These are phyloP conservation scores for Saccharomycopsis javanensis DNA, from an alignment of 805 yeast species.

Conservation along the genomic window DNA sequence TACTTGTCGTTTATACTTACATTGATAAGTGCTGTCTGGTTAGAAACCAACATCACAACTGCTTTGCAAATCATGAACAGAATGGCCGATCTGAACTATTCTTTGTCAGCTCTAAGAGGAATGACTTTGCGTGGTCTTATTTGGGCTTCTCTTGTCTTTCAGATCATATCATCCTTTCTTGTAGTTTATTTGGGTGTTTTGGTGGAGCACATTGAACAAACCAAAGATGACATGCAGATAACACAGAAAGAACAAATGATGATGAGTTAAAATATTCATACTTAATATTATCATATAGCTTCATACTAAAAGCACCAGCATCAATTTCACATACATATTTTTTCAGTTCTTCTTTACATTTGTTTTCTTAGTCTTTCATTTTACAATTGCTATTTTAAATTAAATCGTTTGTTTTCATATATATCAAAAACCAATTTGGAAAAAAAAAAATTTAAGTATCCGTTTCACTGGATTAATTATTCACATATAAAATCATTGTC, in stretches of 20 bases:
- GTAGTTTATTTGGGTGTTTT: slow-evolving; percentile 13
- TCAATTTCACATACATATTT: background rate
- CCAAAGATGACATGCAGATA: slow-evolving; percentile 8
- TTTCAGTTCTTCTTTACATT: background rate
- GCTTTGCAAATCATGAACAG: slow-evolving; percentile 16
- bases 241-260: slow-evolving; percentile 3
- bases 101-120: slow-evolving; percentile 11
- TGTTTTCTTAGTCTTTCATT: too few relatives aligned
- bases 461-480: too few relatives aligned
- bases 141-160: slow-evolving; percentile 17
- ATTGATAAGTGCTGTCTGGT: slow-evolving; percentile 16
- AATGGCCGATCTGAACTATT: slow-evolving; percentile 16
- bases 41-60: slow-evolving; percentile 18
- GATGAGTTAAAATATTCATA: background rate
- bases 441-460: too few relatives aligned
- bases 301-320: too few relatives aligned
- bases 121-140: slow-evolving; percentile 10
- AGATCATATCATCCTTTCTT: slow-evolving; percentile 9
- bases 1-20: slow-evolving; percentile 13
- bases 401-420: too few relatives aligned
- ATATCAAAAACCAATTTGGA: too few relatives aligned
- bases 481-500: too few relatives aligned
- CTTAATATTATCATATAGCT: background rate
- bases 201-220: slow-evolving; percentile 12
- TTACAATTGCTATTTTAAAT: too few relatives aligned